Base-by-base conservation (phyloP, 73 alveolate genomes). In the Blepharisma stoltei region DNA sequence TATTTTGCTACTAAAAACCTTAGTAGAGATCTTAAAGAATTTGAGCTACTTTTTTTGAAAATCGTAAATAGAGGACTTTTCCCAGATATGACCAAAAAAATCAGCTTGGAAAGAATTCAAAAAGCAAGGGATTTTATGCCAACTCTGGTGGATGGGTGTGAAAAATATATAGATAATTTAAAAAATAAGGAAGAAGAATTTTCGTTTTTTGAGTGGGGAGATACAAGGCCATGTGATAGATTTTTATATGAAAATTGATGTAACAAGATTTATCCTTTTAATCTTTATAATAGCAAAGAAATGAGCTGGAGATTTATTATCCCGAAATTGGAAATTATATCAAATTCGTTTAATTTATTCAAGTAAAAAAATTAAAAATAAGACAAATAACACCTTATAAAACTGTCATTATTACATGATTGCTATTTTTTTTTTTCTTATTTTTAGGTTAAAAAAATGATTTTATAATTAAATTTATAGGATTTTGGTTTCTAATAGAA, bases 221-320 rank as follows among this genome's bases (percentile, higher is more conserved):
- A 8, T n/a, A 60, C 73, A 20, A 60, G 73, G 45, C 73, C 73
- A 20, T 14, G 23, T 5, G 73, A 60, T 20, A 25, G 18, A 1
- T 60, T 60, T 60, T 60, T 20, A 14, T 60, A 20, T 60, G 11
- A 60, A 14, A 60, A 25, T n/a, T 60, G 73, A 38, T 25, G 14
- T 5, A 0, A 25, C 38, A 25, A 20, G 47, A 8, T 60, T 14
- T 60, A 60, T 25, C 73, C 73, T 60, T 60, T 60, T 25, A 60
- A 60, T 60, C 23, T 18, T n/a, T 60, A 18, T 5, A 60, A 60
- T 5, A 5, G 48, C 18, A 60, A 60, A 25, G 73, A 8, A 8
- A 60, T 60, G 73, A 60, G 73, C 45, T 60, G 73, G 73, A 60
- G 73, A 25, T 32, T 32, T 32, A 32, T 32, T 32, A 32, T 32